A percentile compares a stretch with the other conserved stretches of the same genome.
These are phyloP conservation scores for Candida sanyiensis DNA, from an alignment of 805 yeast species.

Conservation along the genomic window DNA sequence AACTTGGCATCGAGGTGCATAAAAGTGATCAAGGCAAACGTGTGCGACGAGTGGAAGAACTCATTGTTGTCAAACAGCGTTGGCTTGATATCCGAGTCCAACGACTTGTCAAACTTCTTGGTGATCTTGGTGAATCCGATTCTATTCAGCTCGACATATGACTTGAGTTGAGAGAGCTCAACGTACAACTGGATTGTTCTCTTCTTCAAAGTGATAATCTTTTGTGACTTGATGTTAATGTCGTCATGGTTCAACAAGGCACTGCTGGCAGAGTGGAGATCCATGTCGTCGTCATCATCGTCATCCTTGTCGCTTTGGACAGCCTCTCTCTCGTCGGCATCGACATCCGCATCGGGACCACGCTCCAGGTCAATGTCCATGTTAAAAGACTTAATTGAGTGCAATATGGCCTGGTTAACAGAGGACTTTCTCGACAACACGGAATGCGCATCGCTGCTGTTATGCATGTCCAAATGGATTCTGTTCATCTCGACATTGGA, in stretches of 20 bases:
- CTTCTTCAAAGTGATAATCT: slow-evolving; percentile 61
- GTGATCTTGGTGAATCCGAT: slow-evolving; percentile 84
- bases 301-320: slow-evolving; percentile 25
- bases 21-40: slow-evolving; percentile 48
- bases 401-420: slow-evolving; percentile 17
- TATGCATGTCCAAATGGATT: slow-evolving; percentile 21
- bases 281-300: slow-evolving; percentile 36
- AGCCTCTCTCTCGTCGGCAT: slow-evolving; percentile 29
- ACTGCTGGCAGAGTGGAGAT: slow-evolving; percentile 38
- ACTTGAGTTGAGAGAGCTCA: slow-evolving; percentile 71
- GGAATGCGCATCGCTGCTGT: slow-evolving; percentile 22
- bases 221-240: slow-evolving; percentile 44
- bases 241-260: slow-evolving; percentile 47
- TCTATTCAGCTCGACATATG: slow-evolving; percentile 76
- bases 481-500: slow-evolving; percentile 41
- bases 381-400: slow-evolving; percentile 19
- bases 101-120: slow-evolving; percentile 84
- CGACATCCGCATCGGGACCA: slow-evolving; percentile 13
- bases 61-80: slow-evolving; percentile 40
- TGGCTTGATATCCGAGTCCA: slow-evolving; percentile 48
- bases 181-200: slow-evolving; percentile 61
- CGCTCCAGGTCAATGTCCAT: slow-evolving; percentile 17
- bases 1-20: slow-evolving; percentile 47
- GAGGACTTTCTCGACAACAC: slow-evolving; percentile 22
- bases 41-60: slow-evolving; percentile 44